phyloP scores from a whole-genome alignment of 1,284 basidiomycete species.

The Pulchroboletus neoregius region DNA sequence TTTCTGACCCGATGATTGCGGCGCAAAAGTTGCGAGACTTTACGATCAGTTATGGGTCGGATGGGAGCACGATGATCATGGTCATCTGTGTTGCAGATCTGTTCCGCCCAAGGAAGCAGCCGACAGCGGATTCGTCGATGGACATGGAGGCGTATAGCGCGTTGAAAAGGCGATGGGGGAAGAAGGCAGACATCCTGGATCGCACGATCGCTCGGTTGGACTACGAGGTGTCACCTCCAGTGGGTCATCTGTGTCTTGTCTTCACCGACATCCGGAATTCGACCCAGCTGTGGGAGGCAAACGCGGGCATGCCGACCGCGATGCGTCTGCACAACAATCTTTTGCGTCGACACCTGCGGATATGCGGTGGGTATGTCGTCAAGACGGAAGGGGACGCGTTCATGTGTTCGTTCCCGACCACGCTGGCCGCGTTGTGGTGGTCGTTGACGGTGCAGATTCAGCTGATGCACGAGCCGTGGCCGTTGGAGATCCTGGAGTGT shows the following conservation, averaged over 20 bases:
- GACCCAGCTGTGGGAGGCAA: slow-evolving; percentile 96
- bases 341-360: slow-evolving; percentile 81
- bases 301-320: slow-evolving; percentile 93
- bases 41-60: slow-evolving; percentile 94
- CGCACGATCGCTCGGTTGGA: slow-evolving; percentile 60
- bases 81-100: slow-evolving; percentile 84
- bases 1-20: slow-evolving; percentile 91
- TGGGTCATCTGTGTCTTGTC: slow-evolving; percentile 88
- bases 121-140: slow-evolving; percentile 42
- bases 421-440: slow-evolving; percentile 88
- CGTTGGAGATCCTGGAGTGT: slow-evolving; percentile 88
- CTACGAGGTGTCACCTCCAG: slow-evolving; percentile 83
- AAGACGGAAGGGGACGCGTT: slow-evolving; percentile 99
- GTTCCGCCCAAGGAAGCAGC: slow-evolving; percentile 54
- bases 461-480: slow-evolving; percentile 88
- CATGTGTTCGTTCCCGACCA: slow-evolving; percentile 95
- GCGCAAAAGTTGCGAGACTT: slow-evolving; percentile 97
- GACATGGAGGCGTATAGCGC: slow-evolving; percentile 40
- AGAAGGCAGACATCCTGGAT: slow-evolving; percentile 51
- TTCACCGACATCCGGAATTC: slow-evolving; percentile 99
- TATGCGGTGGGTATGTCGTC: slow-evolving; percentile 97
- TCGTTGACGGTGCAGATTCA: slow-evolving; percentile 86
- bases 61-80: slow-evolving; percentile 98
- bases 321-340: slow-evolving; percentile 91
- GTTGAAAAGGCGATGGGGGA: slow-evolving; percentile 36